These are phyloP conservation scores for Mortierella sp. DNA, from an alignment of 371 early-diverging fungal genomes.

Conservation along the genomic window DNA sequence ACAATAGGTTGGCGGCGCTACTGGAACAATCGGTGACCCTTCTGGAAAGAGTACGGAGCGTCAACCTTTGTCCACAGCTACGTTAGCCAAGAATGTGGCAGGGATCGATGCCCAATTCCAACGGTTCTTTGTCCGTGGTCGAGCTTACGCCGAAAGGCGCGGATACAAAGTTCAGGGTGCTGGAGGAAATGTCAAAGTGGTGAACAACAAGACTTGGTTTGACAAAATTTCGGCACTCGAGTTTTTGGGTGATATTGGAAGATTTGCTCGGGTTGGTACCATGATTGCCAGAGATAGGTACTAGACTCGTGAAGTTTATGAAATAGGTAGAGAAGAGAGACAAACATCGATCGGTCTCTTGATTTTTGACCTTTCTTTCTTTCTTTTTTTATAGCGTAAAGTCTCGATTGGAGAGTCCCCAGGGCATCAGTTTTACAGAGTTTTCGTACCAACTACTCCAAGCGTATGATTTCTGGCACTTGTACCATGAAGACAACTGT, in stretches of 20 bases:
- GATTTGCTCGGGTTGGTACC: conserved; percentile 80
- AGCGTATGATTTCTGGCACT: conserved; percentile 93
- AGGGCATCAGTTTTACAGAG: conserved; percentile 95
- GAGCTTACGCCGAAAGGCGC: conserved; percentile 64
- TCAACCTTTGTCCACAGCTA: conserved; percentile 64
- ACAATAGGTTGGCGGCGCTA: conserved; percentile 90
- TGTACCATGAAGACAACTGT: conserved; percentile 75
- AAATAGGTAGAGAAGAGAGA: not conserved
- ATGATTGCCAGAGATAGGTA: conserved; percentile 93
- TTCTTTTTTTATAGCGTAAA: conserved; percentile 65
- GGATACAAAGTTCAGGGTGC: conserved; percentile 42
- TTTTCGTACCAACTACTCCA: conserved; percentile 96
- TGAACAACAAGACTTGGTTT: conserved; percentile 91
- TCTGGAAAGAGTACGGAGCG: conserved; percentile 88
- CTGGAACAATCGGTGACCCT: conserved; percentile 95
- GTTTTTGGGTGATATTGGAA: conserved; percentile 83
- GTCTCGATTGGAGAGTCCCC: conserved; percentile 78
- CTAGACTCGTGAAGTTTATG: too few species aligned
- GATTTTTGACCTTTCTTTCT: not conserved
- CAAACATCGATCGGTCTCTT: not conserved
- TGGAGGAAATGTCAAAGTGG: conserved; percentile 59
- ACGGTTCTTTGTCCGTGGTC: conserved; percentile 75
- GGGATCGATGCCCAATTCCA: conserved; percentile 78
- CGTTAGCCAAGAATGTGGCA: conserved; percentile 70
- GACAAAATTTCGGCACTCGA: conserved; percentile 78